Conservation (phyloP, 768 basidiomycete species). For the Rhodotorula taiwanensis region DNA sequence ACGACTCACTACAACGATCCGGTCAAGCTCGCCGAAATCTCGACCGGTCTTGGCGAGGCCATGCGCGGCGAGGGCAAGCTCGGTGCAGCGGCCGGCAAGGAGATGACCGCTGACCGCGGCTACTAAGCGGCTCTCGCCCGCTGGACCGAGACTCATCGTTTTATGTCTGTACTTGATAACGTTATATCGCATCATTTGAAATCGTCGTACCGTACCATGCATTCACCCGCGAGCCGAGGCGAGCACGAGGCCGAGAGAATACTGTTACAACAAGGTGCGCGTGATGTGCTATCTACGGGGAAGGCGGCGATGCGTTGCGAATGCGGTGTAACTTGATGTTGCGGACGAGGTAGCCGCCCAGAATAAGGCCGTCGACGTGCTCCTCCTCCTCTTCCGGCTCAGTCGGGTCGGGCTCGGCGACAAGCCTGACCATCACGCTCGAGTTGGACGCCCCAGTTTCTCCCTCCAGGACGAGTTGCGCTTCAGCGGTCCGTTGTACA, state of each 20-base stretch:
- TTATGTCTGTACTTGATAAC: no score
- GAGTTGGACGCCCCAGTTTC: no score
- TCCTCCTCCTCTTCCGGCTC: slow-evolving; percentile 7
- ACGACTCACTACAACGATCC: slow-evolving; percentile 96
- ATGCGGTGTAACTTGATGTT: slow-evolving; percentile 5
- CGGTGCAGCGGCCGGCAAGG: slow-evolving; percentile 16
- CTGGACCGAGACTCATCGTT: no score
- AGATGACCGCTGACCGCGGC: slow-evolving; percentile 36
- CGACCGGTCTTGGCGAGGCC: slow-evolving; percentile 41
- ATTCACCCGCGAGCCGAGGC: no score
- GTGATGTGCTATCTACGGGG: neutral
- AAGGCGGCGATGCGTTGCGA: neutral
- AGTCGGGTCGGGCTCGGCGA: no score
- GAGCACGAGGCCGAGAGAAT: no score
- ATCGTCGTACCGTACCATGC: no score
- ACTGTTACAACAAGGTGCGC: neutral
- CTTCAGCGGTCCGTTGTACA: no score
- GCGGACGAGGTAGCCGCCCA: slow-evolving; percentile 7
- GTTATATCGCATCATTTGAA: no score
- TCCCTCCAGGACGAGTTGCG: no score
- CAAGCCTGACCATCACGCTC: no score
- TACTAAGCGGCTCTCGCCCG: slow-evolving; percentile 10
- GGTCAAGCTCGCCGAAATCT: slow-evolving; percentile 77
- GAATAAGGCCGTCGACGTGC: neutral
- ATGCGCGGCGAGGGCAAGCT: slow-evolving; percentile 39